phyloP scores from a whole-genome alignment of 148 eudicot species.

The Drosera capensis region DNA sequence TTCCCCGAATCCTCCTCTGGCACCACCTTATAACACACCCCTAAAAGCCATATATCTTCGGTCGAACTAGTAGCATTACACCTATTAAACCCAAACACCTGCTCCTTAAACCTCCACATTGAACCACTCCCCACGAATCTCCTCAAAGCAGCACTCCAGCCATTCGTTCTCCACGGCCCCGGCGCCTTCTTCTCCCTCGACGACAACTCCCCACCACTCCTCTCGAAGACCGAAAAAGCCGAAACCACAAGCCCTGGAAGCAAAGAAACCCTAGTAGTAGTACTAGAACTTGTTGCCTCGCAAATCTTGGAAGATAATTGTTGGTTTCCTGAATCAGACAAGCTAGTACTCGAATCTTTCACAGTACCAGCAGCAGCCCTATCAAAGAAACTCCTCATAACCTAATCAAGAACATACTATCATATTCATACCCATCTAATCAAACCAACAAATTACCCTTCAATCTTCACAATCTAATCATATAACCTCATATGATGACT shows the following conservation, averaged over 20 bases:
- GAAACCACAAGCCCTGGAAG: conserved; percentile 38
- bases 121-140: conserved; percentile 63
- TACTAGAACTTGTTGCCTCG: conserved; percentile 23
- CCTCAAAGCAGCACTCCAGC: conserved; percentile 63
- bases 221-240: conserved; percentile 43
- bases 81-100: conserved; percentile 44
- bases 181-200: conserved; percentile 24
- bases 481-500: no score
- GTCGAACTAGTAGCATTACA: conserved; percentile 30
- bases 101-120: conserved; percentile 75
- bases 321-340: conserved; percentile 25
- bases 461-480: no score
- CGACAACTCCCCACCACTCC: conserved; percentile 19
- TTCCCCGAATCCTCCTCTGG: conserved; percentile 33
- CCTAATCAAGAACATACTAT: no score
- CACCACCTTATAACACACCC: conserved; percentile 54
- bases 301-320: conserved; percentile 23
- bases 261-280: conserved; percentile 23
- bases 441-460: no score
- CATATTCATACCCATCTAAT: no score
- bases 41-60: conserved; percentile 87
- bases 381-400: conserved; percentile 47
- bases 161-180: conserved; percentile 26
- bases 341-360: conserved; percentile 19
- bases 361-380: conserved; percentile 25